Conservation (phyloP, 768 basidiomycete species). For the Kwoniella sp. region DNA sequence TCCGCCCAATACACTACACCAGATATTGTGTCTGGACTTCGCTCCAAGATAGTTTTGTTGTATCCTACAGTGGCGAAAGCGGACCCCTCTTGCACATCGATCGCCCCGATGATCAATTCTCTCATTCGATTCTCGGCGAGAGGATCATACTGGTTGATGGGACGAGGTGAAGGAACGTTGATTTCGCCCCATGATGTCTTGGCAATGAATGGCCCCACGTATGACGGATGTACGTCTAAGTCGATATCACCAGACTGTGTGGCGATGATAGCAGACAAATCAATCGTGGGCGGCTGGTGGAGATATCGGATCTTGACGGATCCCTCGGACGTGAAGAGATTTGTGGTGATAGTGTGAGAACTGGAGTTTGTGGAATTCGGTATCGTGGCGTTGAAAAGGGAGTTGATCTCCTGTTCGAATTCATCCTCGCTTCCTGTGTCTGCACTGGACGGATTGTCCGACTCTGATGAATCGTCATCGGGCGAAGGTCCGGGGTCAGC, state of each 20-base stretch:
- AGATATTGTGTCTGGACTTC: conserved; percentile 20
- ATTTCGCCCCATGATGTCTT: conserved; percentile 41
- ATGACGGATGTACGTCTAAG: conserved; percentile 44
- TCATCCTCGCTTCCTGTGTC: not conserved
- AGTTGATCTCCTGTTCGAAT: conserved; percentile 9
- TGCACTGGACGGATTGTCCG: not conserved
- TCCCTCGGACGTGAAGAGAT: conserved; percentile 46
- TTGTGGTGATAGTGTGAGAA: conserved; percentile 35
- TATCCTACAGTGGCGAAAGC: conserved; percentile 24
- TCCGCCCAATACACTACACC: conserved; percentile 31
- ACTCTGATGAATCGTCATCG: not conserved
- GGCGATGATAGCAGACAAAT: conserved; percentile 32
- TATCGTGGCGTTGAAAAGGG: conserved; percentile 11
- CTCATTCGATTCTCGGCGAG: conserved; percentile 24
- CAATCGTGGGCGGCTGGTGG: conserved; percentile 39
- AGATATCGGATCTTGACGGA: conserved; percentile 40
- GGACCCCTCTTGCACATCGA: conserved; percentile 19
- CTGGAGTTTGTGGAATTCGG: not conserved
- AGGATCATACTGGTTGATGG: conserved; percentile 31
- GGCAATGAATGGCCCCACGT: conserved; percentile 47
- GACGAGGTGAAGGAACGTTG: conserved; percentile 30
- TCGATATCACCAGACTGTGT: conserved; percentile 44
- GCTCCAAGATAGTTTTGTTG: conserved; percentile 22
- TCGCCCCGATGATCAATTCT: conserved; percentile 27
- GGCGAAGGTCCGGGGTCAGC: not conserved